Evolutionary conservation across 2,329 filamentous ascomycete species (phyloP), one percentile per base, ranked within the genome.

Genomic region (Cryphonectria radicalis): DNA sequence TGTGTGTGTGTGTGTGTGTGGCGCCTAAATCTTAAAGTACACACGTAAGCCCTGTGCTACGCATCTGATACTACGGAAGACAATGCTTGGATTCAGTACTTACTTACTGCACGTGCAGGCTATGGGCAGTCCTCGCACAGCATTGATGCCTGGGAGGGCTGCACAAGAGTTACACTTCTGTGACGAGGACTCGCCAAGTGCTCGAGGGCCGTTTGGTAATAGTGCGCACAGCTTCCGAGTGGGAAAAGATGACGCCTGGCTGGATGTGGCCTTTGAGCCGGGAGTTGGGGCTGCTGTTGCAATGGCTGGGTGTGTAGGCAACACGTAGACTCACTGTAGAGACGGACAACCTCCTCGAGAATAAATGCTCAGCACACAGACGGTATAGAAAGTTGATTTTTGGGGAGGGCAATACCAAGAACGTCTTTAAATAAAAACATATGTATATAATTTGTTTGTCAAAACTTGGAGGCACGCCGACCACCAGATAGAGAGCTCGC

Each of bases 31-130:
- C 37, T 28, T 35, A 50, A 50, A 50, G 6, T 50, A 62, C 66
- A 69, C 70, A 55, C 69, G 63, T 57, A 43, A 40, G 22, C 25
- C 19, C 35, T 43, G 69, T 71, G 28, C 53, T 17, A 62, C 62
- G 32, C 4, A 10, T n/a, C n/a, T 66, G 37, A 22, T 53, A 40
- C 22, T 40, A 59, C 55, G 14, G 22, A 35, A 59, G 35, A 40
- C 37, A 40, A 40, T 40, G 37, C 10, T 11, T 40, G 37, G 1
- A 40, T 40, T 40, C 37, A 40, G 37, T 0, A 11, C 37, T 13
- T 40, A 3, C 10, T 40, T 13, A 40, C 37, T 40, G 10, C 11
- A 40, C 11, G 46, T 19, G 17, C 19, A 59, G 35, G n/a, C 7
- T 5, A n/a, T 22, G 22, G 40, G 32, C 6, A 63, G 32, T n/a